Base-by-base conservation (phyloP, 2,329 filamentous ascomycete species). In the Fusarium sp. region DNA sequence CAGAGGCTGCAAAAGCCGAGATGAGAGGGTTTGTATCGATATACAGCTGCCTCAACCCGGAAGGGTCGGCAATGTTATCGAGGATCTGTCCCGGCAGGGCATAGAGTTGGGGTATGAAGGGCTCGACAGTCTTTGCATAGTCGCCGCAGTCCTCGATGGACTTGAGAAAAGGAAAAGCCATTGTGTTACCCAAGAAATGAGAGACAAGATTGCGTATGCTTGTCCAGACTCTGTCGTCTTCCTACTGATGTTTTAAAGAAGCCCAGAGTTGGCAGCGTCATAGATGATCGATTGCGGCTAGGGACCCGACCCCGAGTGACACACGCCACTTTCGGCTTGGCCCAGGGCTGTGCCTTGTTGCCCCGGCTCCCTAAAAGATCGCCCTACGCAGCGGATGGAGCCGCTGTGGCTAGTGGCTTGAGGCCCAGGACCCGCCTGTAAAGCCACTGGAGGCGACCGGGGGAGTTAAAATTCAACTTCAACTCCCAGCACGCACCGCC, bases 1-100 rank as follows among this genome's bases (percentile, higher is more conserved):
- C 73, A 3, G 92, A 91, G 58, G 92, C 86, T 0, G 88, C 90
- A 69, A 96, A 85, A 3, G 88, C 91, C 1, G 88, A 89, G 27
- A 97, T 85, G 42, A 97, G 83, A 0, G 96, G 96, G 77, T 99
- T 98, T 16, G 95, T 98, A 51, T 89, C 84, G 60, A 91, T 78
- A 75, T 98, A 99, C 62, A 97, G 81, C 50, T 89, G 83, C 73
- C 88, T 84, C 59, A 97, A 82, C 57, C 83, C 87, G 57, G 88
- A 84, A 33, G 86, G 80, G 76, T 87, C 88, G 69, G 84, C 84
- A 68, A 88, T 82, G 71, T 86, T 87, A 55, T 87, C 85, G 66
- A 88, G 77, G 58, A 92, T 77, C 71, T 88, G 87, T 61, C 86
- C 82, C 10, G 93, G 92, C 31, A 97, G 85, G 74, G 88, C 83